These are phyloP conservation scores for Salicornia ramosissima DNA, from an alignment of 148 eudicot genomes.

Conservation along the genomic window DNA sequence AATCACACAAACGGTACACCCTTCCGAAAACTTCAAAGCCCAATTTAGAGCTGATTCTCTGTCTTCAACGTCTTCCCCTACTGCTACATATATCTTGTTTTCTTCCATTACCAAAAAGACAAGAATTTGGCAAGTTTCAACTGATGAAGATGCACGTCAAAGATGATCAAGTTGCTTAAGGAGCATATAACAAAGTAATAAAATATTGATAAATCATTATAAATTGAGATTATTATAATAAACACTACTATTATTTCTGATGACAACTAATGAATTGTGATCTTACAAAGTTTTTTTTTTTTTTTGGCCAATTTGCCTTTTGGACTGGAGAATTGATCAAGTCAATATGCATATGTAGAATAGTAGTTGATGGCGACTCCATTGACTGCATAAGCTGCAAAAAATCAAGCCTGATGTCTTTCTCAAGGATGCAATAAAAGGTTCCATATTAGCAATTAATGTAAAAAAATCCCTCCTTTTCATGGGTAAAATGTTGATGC, in stretches of 20 bases:
- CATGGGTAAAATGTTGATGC: neutral
- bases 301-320: neutral
- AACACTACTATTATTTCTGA: neutral
- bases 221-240: neutral
- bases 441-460: neutral
- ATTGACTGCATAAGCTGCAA: neutral
- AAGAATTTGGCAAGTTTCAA: neutral
- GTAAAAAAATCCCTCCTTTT: neutral
- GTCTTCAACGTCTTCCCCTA: slow-evolving; percentile 31
- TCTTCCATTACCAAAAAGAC: slow-evolving; percentile 13
- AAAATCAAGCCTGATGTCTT: neutral
- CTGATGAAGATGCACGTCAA: neutral
- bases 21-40: slow-evolving; percentile 34
- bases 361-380: neutral
- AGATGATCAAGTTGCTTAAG: neutral
- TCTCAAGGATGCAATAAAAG: neutral
- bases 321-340: neutral
- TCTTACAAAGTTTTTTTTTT: no score
- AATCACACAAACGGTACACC: slow-evolving; percentile 27
- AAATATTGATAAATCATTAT: neutral
- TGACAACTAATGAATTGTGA: neutral
- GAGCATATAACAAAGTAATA: neutral
- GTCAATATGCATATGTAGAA: neutral
- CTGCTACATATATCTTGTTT: no score
- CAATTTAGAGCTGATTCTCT: slow-evolving; percentile 27